Conservation (phyloP, 2,329 filamentous ascomycete species). For the Apiospora pterosperma region DNA sequence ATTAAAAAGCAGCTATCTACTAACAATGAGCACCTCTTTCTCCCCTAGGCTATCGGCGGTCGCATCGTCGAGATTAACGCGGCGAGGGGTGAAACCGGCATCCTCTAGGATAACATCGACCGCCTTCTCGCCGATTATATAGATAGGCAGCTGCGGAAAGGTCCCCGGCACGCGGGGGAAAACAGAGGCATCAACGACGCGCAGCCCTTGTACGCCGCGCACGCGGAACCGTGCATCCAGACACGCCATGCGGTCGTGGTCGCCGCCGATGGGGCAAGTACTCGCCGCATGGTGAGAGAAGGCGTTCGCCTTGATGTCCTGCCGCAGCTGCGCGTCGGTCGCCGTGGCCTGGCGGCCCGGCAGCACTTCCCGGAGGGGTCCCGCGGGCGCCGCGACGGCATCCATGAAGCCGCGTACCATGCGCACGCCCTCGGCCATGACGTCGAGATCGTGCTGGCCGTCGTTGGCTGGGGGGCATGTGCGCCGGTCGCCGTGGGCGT, state of each 20-base stretch:
- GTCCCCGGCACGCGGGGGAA: constrained; percentile 43
- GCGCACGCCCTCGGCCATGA: constrained; percentile 21
- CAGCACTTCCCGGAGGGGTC: not conserved
- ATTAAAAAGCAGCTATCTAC: too few relatives aligned
- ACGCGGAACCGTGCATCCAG: constrained; percentile 51
- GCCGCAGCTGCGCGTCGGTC: constrained; percentile 20
- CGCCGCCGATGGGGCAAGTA: constrained; percentile 49
- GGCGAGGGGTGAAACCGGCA: not conserved
- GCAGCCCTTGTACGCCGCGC: constrained; percentile 43
- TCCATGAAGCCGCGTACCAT: not conserved
- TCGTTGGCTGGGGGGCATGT: constrained; percentile 25
- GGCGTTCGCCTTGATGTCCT: constrained; percentile 33
- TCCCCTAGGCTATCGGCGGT: not conserved
- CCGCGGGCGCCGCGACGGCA: not conserved
- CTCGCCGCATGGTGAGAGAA: constrained; percentile 55
- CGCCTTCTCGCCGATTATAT: constrained; percentile 56
- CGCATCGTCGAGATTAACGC: not conserved
- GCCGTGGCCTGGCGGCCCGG: not conserved
- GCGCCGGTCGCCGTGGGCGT: too few relatives aligned
- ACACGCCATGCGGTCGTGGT: constrained; percentile 47
- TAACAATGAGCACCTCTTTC: not conserved
- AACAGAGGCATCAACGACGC: constrained; percentile 52
- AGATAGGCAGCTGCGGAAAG: constrained; percentile 41
- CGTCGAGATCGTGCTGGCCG: constrained; percentile 28
- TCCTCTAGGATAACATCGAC: not conserved